phyloP scores from a whole-genome alignment of 2,329 filamentous ascomycete genomes.

The Sclerotinia subarctica region DNA sequence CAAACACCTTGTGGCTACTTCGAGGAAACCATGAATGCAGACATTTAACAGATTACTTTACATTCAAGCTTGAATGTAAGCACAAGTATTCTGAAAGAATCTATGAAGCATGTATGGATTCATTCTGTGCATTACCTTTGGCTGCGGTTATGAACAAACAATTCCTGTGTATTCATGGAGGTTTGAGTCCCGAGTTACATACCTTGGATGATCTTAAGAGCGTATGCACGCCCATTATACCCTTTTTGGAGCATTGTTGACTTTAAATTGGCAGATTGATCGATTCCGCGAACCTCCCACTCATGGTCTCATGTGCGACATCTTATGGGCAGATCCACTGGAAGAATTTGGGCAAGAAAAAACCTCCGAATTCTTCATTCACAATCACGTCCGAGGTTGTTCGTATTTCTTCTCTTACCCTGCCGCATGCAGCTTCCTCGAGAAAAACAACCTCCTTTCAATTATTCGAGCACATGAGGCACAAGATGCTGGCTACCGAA shows the following conservation, averaged over 20 bases:
- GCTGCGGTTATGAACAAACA: constrained; percentile 99
- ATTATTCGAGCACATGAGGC: constrained; percentile 97
- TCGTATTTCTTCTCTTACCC: constrained; percentile 99
- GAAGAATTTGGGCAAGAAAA: constrained; percentile 99
- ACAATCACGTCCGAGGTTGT: constrained; percentile 97
- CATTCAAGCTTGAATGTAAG: constrained; percentile 99
- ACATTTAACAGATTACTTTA: constrained; percentile 99
- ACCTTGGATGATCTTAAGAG: constrained; percentile 91
- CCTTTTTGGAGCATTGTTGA: not conserved
- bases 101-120: constrained; percentile 98
- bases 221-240: constrained; percentile 48
- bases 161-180: constrained; percentile 97
- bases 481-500: constrained; percentile 96
- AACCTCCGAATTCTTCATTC: constrained; percentile 93
- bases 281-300: constrained; percentile 97
- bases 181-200: constrained; percentile 91
- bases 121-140: constrained; percentile 89
- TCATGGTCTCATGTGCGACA: constrained; percentile 97
- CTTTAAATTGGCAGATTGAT: constrained; percentile 64
- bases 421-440: constrained; percentile 92
- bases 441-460: constrained; percentile 97
- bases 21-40: constrained; percentile 98
- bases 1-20: constrained; percentile 93
- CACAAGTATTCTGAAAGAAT: constrained; percentile 97
- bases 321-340: constrained; percentile 95